These are phyloP conservation scores for Kwoniella shandongensis DNA, from an alignment of 768 basidiomycete genomes.

Conservation along the genomic window DNA sequence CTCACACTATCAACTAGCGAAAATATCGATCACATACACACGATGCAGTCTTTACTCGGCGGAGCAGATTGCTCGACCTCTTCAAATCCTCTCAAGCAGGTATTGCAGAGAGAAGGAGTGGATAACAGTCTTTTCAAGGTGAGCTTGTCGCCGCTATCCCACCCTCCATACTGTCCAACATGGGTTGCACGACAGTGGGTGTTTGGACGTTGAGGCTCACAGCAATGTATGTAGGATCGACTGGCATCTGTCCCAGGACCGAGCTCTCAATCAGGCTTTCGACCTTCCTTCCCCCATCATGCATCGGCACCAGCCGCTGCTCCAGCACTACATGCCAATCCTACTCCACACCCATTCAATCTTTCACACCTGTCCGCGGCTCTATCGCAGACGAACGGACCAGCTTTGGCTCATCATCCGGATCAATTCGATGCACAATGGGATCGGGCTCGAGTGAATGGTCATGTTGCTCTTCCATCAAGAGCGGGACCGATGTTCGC, in stretches of 20 bases:
- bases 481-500: constrained; percentile 1
- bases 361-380: constrained; percentile 36
- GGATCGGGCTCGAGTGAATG: constrained; percentile 37
- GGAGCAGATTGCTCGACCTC: constrained; percentile 84
- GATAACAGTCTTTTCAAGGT: constrained; percentile 88
- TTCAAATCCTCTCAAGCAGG: constrained; percentile 81
- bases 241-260: constrained; percentile 6
- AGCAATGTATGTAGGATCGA: constrained; percentile 7
- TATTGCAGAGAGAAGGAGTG: constrained; percentile 83
- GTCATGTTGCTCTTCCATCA: constrained; percentile 15
- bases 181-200: background rate
- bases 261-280: constrained; percentile 10
- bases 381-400: constrained; percentile 12
- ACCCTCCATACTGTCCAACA: background rate
- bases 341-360: constrained; percentile 41
- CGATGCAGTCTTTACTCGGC: constrained; percentile 51
- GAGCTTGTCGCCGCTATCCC: constrained; percentile 31
- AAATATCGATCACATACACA: background rate
- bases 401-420: background rate
- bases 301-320: background rate
- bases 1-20: too few species aligned
- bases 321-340: constrained; percentile 21
- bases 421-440: constrained; percentile 36
- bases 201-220: background rate
- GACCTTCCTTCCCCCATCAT: constrained; percentile 6